Conservation (phyloP, 164 flowering plant genomes). For the Pachysandra terminalis region DNA sequence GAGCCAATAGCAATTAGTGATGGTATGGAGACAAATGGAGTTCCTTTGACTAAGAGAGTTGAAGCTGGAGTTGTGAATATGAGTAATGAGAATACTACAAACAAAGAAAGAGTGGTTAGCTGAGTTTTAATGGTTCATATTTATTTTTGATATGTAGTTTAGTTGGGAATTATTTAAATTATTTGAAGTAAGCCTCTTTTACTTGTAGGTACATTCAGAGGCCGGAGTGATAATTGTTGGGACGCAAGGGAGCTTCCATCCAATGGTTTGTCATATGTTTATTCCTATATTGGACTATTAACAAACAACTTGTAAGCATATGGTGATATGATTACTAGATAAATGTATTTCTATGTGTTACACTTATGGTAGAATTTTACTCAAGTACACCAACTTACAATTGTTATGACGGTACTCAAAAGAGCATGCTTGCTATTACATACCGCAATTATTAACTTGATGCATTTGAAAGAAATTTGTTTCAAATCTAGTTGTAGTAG, state of each 20-base stretch:
- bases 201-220: constrained; percentile 40
- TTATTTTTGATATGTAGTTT: too few relatives aligned
- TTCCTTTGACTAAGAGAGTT: too few relatives aligned
- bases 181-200: too few relatives aligned
- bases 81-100: too few relatives aligned
- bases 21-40: constrained; percentile 15
- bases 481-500: neutral
- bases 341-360: too few relatives aligned
- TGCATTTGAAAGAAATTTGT: neutral
- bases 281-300: neutral
- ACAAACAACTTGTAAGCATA: too few relatives aligned
- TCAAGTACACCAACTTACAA: constrained; percentile 72
- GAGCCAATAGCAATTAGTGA: constrained; percentile 37
- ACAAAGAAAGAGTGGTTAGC: too few relatives aligned
- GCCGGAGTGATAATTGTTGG: constrained; percentile 38
- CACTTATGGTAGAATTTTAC: constrained; percentile 39
- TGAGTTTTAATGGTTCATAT: too few relatives aligned
- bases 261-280: constrained; percentile 41
- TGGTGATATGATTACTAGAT: too few relatives aligned
- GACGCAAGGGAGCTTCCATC: constrained; percentile 48
- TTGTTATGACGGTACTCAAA: constrained; percentile 51
- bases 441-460: neutral
- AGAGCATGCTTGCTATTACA: constrained; percentile 60
- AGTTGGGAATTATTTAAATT: too few relatives aligned
- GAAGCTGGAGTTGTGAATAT: too few relatives aligned